Conservation (phyloP, 208 protist genomes). For the Willaertia magna region DNA sequence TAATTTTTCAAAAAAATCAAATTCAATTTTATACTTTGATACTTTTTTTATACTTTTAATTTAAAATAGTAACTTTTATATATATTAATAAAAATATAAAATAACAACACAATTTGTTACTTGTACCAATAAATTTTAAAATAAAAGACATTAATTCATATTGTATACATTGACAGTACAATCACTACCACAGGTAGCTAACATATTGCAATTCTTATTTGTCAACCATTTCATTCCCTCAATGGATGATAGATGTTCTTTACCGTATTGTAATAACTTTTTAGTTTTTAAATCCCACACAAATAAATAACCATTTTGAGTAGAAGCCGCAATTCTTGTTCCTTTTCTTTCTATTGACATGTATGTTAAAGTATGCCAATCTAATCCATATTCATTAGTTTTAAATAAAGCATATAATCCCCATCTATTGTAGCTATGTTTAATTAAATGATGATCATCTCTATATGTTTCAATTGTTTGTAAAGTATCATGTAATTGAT, state of each 20-base stretch:
- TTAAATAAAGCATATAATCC: not conserved
- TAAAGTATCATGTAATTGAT: not conserved
- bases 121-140: no score
- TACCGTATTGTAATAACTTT: not conserved
- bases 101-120: no score
- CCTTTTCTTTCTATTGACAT: not conserved
- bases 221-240: not conserved
- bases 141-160: not conserved
- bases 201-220: not conserved
- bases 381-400: not conserved
- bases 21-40: no score
- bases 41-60: no score
- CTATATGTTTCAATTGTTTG: not conserved
- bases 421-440: not conserved
- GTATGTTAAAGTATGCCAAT: constrained; percentile 3
- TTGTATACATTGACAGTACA: constrained; percentile 1
- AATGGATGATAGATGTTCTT: not conserved
- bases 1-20: no score
- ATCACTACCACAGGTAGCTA: not conserved
- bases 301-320: constrained; percentile 4
- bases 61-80: no score
- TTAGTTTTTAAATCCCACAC: not conserved
- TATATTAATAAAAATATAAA: no score
- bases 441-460: not conserved
- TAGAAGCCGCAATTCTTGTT: not conserved